A percentile compares a stretch with the other conserved stretches of the same genome.
These are phyloP conservation scores for Citrullus mucosospermus DNA, from an alignment of 306 rosid genomes.

Conservation along the genomic window DNA sequence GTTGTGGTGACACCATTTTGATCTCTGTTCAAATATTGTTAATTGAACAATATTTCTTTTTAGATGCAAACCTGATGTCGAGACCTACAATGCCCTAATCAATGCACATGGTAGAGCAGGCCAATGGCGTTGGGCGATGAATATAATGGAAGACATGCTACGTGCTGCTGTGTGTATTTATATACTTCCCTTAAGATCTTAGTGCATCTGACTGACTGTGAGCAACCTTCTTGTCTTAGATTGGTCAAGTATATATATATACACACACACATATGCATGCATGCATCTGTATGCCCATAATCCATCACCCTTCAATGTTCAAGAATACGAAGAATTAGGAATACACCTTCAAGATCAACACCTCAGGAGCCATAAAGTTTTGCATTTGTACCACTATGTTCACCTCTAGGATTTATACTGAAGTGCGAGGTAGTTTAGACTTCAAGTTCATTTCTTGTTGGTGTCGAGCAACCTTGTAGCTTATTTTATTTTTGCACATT, in stretches of 20 bases:
- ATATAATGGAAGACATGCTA: conserved; percentile 93
- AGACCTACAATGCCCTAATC: conserved; percentile 76
- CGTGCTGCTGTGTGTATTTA: conserved; percentile 95
- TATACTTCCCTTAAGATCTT: conserved; percentile 49
- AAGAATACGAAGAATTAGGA: neutral
- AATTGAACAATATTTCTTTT: neutral
- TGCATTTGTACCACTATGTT: neutral
- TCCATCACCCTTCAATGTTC: neutral
- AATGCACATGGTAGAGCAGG: conserved; percentile 89
- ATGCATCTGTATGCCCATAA: neutral
- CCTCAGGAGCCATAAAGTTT: neutral
- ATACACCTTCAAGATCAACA: neutral
- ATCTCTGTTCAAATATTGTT: neutral
- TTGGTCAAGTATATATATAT: neutral
- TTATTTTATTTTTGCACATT: neutral
- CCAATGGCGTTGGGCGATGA: conserved; percentile 97
- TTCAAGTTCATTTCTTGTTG: neutral
- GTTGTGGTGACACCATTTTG: neutral
- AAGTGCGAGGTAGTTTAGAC: neutral
- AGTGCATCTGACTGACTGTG: conserved; percentile 36
- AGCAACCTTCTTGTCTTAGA: conserved; percentile 21
- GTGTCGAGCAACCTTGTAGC: neutral
- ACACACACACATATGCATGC: neutral
- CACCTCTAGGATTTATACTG: neutral
- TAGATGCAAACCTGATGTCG: conserved; percentile 94